Conservation (phyloP, 2,329 filamentous ascomycete genomes). For the Pseudonectria buxi region DNA sequence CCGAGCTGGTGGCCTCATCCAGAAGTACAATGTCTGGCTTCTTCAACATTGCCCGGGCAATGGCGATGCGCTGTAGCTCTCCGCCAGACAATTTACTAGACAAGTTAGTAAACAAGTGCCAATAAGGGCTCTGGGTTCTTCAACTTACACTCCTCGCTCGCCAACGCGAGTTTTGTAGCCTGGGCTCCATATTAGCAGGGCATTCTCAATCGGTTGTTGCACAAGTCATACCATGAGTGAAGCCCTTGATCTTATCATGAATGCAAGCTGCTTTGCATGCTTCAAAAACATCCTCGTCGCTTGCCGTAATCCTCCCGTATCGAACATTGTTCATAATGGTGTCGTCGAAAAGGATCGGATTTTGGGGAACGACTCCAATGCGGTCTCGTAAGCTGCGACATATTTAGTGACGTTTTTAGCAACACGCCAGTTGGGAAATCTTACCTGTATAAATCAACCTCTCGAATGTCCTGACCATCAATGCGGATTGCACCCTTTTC, state of each 20-base stretch:
- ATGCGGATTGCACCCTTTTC: constrained; percentile 45
- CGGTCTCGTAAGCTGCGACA: constrained; percentile 40
- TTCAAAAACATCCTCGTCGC: constrained; percentile 47
- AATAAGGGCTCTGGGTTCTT: background rate
- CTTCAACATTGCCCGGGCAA: constrained; percentile 66
- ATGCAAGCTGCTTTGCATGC: constrained; percentile 51
- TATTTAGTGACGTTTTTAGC: constrained; percentile 13
- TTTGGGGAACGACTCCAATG: constrained; percentile 51
- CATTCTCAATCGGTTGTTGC: background rate
- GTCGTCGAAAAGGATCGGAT: constrained; percentile 50
- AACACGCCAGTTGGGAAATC: background rate
- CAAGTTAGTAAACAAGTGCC: constrained; percentile 12
- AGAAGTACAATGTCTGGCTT: constrained; percentile 68
- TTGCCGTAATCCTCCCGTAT: constrained; percentile 48
- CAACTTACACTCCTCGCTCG: constrained; percentile 41
- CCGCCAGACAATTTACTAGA: constrained; percentile 57
- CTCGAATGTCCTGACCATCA: constrained; percentile 50
- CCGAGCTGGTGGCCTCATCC: constrained; percentile 72
- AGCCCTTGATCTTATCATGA: constrained; percentile 50
- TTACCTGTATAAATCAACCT: constrained; percentile 44
- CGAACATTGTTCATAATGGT: constrained; percentile 54
- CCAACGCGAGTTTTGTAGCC: constrained; percentile 45
- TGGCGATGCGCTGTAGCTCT: constrained; percentile 60
- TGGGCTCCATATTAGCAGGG: constrained; percentile 14
- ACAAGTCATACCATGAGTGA: constrained; percentile 37